Conservation (phyloP, 768 basidiomycete genomes). For the Imleria badia region DNA sequence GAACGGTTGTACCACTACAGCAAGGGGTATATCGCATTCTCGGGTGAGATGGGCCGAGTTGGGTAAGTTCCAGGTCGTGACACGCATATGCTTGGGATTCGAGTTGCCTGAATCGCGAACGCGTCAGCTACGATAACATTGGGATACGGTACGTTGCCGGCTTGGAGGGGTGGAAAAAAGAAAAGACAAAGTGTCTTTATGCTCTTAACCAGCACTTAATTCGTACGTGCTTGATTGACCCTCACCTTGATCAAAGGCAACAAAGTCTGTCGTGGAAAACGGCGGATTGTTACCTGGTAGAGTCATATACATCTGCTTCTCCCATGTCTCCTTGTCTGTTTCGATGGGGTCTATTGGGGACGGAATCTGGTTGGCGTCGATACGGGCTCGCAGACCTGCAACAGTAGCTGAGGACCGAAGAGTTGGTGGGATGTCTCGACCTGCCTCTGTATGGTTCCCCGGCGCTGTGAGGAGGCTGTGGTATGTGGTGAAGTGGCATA, state of each 20-base stretch:
- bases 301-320: slow-evolving; percentile 65
- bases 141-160: background rate
- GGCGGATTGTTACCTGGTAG: slow-evolving; percentile 67
- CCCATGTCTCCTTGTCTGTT: slow-evolving; percentile 76
- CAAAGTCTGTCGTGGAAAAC: slow-evolving; percentile 81
- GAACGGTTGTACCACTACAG: slow-evolving; percentile 87
- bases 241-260: slow-evolving; percentile 88
- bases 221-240: background rate
- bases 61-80: slow-evolving; percentile 90
- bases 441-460: slow-evolving; percentile 48
- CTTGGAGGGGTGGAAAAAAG: background rate
- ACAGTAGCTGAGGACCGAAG: slow-evolving; percentile 4
- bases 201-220: background rate
- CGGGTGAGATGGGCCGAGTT: slow-evolving; percentile 72
- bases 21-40: slow-evolving; percentile 83
- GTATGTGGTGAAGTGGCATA: slow-evolving; percentile 40
- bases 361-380: slow-evolving; percentile 90
- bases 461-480: slow-evolving; percentile 59
- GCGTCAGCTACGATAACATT: slow-evolving; percentile 14
- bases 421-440: slow-evolving; percentile 2
- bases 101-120: slow-evolving; percentile 63
- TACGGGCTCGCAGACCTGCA: slow-evolving; percentile 72
- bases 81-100: slow-evolving; percentile 84
- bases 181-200: background rate
- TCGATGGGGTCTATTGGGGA: slow-evolving; percentile 82